Evolutionary conservation across 805 yeast species (phyloP).

Genomic region (Osmozyma mogii): DNA sequence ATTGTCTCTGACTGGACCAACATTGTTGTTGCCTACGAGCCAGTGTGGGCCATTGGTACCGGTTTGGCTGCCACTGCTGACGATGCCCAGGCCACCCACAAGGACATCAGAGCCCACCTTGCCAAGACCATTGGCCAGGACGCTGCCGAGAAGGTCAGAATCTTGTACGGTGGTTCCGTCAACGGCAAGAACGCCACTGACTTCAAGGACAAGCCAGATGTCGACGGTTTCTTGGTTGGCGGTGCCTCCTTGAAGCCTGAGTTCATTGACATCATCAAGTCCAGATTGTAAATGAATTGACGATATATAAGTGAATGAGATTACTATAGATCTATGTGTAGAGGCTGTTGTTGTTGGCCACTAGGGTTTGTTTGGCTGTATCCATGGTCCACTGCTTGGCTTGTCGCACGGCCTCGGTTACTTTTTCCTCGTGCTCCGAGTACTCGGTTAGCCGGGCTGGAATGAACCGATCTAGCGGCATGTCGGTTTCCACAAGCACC

Average conservation of each 20-base stretch:
- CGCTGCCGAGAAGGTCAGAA: slow-evolving; percentile 74
- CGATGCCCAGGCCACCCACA: slow-evolving; percentile 95
- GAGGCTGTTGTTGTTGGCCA: too few relatives aligned
- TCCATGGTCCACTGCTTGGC: too few relatives aligned
- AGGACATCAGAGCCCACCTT: slow-evolving; percentile 78
- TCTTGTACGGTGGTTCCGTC: slow-evolving; percentile 98
- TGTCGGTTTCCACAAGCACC: slow-evolving; percentile 30
- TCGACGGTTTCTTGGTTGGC: slow-evolving; percentile 98
- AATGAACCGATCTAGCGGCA: slow-evolving; percentile 25
- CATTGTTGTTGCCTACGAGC: slow-evolving; percentile 96
- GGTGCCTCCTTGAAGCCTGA: slow-evolving; percentile 99
- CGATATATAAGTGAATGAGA: too few relatives aligned
- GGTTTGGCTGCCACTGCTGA: slow-evolving; percentile 98
- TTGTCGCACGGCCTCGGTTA: too few relatives aligned
- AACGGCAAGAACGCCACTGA: slow-evolving; percentile 87
- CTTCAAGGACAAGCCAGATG: slow-evolving; percentile 87
- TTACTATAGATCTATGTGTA: too few relatives aligned
- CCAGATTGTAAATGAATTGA: slow-evolving; percentile 53
- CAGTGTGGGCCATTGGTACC: slow-evolving; percentile 99
- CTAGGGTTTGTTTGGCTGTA: too few relatives aligned
- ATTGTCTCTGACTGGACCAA: slow-evolving; percentile 81
- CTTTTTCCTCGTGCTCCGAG: too few relatives aligned
- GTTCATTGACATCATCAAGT: slow-evolving; percentile 90
- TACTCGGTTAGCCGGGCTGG: too few relatives aligned
- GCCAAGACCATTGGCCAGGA: slow-evolving; percentile 66